Base-by-base conservation (phyloP, 2,329 filamentous ascomycete genomes). In the Zymoseptoria pseudotritici region DNA sequence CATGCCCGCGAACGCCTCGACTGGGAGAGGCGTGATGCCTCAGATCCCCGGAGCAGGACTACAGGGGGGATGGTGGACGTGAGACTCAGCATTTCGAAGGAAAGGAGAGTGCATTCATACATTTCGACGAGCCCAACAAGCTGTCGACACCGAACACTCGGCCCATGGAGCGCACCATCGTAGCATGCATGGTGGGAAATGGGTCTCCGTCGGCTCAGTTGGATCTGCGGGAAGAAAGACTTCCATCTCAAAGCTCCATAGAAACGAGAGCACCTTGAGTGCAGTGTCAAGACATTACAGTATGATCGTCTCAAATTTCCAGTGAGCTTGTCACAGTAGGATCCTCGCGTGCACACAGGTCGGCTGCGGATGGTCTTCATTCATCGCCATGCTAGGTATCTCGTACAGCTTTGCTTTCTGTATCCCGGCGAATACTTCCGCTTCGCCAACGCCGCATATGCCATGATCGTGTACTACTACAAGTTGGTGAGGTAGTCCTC, bases 401-500 rank as follows among this genome's bases (percentile, higher is more conserved):
- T 53, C 52, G 52, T 53, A 29, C 52, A 31, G 52, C 22, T 53
- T 29, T 26, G 22, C 52, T 53, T 24, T 11, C 22, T n/a, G 22
- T 29, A 19, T 53, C 8, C 52, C 24, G 6, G n/a, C 52, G 52
- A 29, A 53, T 53, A 29, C 52, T 53, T 26, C 17, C 21, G 52
- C 52, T 31, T 29, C 52, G 52, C 26, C 26, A 50, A 55, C 29
- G 54, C 31, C 54, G 42, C 21, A 20, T 51, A 62, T 60, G 58
- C 56, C 52, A 56, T 58, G 57, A 69, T 19, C 50, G 31, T 65
- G 60, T 61, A 20, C 86, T 83, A 97, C 84, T 83, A 97, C 84
- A 99, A 86, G 84, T 96, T 97, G 76, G 94, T 97, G 77, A 99
- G 81, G 80, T 99, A 99, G 77, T 99, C 94, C 82, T 99, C 94